These are phyloP conservation scores for Athelia psychrophila DNA, from an alignment of 1,284 basidiomycete species.

Conservation along the genomic window DNA sequence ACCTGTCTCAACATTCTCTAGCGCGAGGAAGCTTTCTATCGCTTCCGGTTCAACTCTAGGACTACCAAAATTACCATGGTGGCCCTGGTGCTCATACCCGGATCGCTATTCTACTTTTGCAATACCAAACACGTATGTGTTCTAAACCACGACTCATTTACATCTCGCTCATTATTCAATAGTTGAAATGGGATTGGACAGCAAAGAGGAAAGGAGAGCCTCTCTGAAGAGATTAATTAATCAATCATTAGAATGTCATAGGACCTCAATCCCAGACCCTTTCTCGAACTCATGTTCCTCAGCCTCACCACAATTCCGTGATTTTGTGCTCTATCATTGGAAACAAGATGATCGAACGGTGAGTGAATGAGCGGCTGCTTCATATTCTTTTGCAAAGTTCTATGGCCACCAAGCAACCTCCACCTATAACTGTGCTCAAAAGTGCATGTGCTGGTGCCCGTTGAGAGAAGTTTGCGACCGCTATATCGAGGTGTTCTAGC, in stretches of 20 bases:
- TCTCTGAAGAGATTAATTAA: constrained; percentile 24
- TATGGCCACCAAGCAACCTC: constrained; percentile 89
- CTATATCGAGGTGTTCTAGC: constrained; percentile 90
- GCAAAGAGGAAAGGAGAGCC: constrained; percentile 44
- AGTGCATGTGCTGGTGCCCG: constrained; percentile 91
- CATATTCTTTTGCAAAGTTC: constrained; percentile 72
- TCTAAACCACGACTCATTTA: background rate
- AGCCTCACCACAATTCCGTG: no score
- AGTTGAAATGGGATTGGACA: constrained; percentile 43
- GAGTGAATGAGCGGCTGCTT: background rate
- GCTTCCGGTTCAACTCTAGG: constrained; percentile 74
- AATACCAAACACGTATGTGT: constrained; percentile 19
- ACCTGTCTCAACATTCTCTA: constrained; percentile 22
- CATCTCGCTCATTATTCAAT: constrained; percentile 11
- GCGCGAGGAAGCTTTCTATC: constrained; percentile 79
- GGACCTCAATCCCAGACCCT: no score
- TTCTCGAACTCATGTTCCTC: no score
- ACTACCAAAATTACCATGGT: constrained; percentile 53
- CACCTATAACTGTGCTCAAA: constrained; percentile 81
- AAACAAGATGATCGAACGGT: background rate
- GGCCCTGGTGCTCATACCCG: constrained; percentile 46
- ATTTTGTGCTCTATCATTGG: no score
- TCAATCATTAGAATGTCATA: constrained; percentile 9
- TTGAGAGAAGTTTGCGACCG: constrained; percentile 88
- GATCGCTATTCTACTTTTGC: constrained; percentile 30